Percentiles rank a stretch among this genome's conserved stretches.
Evolutionary conservation across 345 rosid genomes (phyloP).

Genomic region (Crucihimalaya himalaica): DNA sequence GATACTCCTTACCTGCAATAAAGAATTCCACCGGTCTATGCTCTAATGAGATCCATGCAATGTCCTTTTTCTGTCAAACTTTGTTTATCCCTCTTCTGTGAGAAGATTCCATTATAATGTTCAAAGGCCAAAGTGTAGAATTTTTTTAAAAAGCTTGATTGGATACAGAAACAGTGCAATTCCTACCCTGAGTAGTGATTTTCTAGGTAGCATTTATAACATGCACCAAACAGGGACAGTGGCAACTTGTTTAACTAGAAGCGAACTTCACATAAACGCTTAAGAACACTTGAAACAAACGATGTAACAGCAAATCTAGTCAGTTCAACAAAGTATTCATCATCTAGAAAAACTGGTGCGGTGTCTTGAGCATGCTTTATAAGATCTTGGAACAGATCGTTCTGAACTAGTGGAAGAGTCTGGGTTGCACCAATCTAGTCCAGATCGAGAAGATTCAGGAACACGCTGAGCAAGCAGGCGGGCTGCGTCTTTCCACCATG

Average conservation of each 20-base stretch:
- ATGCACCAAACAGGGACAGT: neutral
- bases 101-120: neutral
- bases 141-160: slow-evolving; percentile 10
- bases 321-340: neutral
- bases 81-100: neutral
- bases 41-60: slow-evolving; percentile 18
- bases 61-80: slow-evolving; percentile 30
- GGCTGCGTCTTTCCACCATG: slow-evolving; percentile 87
- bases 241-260: neutral
- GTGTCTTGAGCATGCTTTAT: neutral
- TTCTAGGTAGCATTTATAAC: neutral
- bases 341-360: slow-evolving; percentile 35
- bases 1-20: slow-evolving; percentile 14
- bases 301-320: neutral
- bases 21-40: neutral
- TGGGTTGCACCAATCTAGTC: slow-evolving; percentile 27
- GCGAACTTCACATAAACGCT: slow-evolving; percentile 22
- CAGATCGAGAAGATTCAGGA: slow-evolving; percentile 42
- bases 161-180: neutral
- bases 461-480: slow-evolving; percentile 49
- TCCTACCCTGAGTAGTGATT: neutral
- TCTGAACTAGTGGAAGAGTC: slow-evolving; percentile 18
- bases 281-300: slow-evolving; percentile 9
- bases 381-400: slow-evolving; percentile 17
- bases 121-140: slow-evolving; percentile 7